These are phyloP conservation scores for Aspergillus panamensis DNA, from an alignment of 495 filamentous ascomycete genomes.

Conservation along the genomic window DNA sequence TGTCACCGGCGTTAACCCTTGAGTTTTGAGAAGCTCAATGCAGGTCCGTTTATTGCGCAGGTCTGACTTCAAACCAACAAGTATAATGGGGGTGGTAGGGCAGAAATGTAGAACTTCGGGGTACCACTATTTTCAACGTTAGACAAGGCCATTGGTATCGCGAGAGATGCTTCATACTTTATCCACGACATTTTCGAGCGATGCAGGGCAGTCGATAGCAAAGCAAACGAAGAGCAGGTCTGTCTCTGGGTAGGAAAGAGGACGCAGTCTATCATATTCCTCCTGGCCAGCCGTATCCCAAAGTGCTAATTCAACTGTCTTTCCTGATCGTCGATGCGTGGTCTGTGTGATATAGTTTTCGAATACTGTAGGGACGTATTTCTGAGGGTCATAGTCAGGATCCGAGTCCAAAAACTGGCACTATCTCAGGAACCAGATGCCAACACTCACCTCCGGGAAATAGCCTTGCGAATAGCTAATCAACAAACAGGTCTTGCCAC, in stretches of 20 bases:
- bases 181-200: constrained; percentile 96
- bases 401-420: neutral
- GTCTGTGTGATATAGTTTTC: constrained; percentile 99
- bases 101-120: constrained; percentile 99
- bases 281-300: constrained; percentile 99
- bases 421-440: neutral
- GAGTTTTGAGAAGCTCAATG: constrained; percentile 96
- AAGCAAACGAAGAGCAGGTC: constrained; percentile 98
- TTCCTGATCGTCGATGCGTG: constrained; percentile 77
- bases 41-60: constrained; percentile 90
- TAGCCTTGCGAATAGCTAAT: constrained; percentile 98
- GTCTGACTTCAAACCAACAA: constrained; percentile 94
- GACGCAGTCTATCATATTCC: constrained; percentile 94
- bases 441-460: constrained; percentile 80
- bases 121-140: constrained; percentile 69
- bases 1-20: constrained; percentile 92
- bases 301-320: constrained; percentile 90
- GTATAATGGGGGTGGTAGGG: constrained; percentile 91
- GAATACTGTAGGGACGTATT: constrained; percentile 99
- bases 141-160: neutral
- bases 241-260: constrained; percentile 95
- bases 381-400: constrained; percentile 50
- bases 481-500: constrained; percentile 96
- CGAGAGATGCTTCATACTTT: constrained; percentile 59
- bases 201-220: constrained; percentile 97